Evolutionary conservation across 2,329 filamentous ascomycete genomes (phyloP), one percentile per base, ranked within the genome.

Genomic region (Aureobasidium sp.): DNA sequence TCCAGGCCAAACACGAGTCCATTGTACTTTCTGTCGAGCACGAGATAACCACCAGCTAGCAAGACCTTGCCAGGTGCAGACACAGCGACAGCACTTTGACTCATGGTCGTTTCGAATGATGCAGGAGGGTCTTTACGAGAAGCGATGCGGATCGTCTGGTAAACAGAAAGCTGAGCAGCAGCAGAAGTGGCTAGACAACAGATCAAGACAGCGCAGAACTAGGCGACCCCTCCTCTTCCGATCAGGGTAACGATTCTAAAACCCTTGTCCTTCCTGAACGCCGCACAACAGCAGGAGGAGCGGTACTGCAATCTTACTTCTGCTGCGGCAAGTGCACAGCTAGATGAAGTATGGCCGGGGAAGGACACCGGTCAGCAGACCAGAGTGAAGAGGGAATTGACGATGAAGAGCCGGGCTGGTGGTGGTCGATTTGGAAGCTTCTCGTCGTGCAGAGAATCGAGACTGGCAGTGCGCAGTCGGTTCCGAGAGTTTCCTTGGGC

Each of bases 21-120:
- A 3, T 89, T 94, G 75, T 97, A 91, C 64, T 83, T 80, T 64
- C 90, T 86, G 77, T 97, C 93, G 49, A 99, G 86, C 27, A 97
- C 93, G 49, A 97, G 86, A 76, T 97, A 99, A 64, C 94, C 94
- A 65, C 94, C 94, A 4, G 93, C 91, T 59, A 97, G 83, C 66
- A 99, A 84, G 64, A 99, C 94, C 79, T 99, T 99, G 68, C 94
- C 94, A 21, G 94, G 94, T 27, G 94, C 93, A 65, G 94, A 97
- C 66, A 96, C 84, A 65, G 77, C 72, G 57, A 65, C 63, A 41
- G 63, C 53, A 59, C 52, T 62, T 59, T 52, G 45, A 58, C 52
- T 63, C 65, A 66, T 66, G 21, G 55, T 49, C 37, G 32, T 41
- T 49, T 61, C 44, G 36, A 30, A 44, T 30, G 39, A 45, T 52